Evolutionary conservation across 441 rosid genomes (phyloP), one percentile per base, ranked within the genome.

Genomic region (Hura crepitans): DNA sequence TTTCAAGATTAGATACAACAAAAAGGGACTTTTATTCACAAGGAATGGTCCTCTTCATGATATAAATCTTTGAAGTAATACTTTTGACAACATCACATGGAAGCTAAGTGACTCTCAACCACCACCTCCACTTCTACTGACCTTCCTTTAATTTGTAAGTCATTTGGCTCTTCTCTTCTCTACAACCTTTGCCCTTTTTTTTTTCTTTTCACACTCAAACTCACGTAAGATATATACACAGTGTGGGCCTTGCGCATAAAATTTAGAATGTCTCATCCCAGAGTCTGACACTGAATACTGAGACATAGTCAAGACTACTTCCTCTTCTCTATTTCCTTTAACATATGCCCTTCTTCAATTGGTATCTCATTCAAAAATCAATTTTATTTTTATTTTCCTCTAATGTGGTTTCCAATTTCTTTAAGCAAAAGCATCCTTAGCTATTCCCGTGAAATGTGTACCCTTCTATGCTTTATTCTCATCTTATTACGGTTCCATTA

Each of bases 81-180:
- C 81, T 72, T 76, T 78, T 80, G 82, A 83, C 78, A 58, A 57
- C 61, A 23, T 83, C 84, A 80, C 80, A 74, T 80, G 82, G 28
- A 4, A 53, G 42, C 77, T 31, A 12, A 60, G 62, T 49, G 12
- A 37, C 30, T 61, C 49, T 39, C 30, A 35, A 37, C 47, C 30
- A n/a, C 49, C 11, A 23, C 12, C 30, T 20, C 18, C 47, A 3
- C 1, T 1, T 8, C 25, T n/a, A n/a, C 22, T 59, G 2, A 0
- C 0, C 45, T 31, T 71, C 37, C 25, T 55, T 58, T 25, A 35
- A 35, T 8, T 35, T 12, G 4, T 13, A 54, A 23, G 8, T 23
- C 37, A 23, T 31, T 8, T 65, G 17, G 5, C 2, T 14, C 22
- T 37, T 57, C 17, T 22, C n/a, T 13, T 35, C 39, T 35, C 39